Evolutionary conservation across 495 filamentous ascomycete genomes (phyloP).

Genomic region (Cercophora newfieldiana): DNA sequence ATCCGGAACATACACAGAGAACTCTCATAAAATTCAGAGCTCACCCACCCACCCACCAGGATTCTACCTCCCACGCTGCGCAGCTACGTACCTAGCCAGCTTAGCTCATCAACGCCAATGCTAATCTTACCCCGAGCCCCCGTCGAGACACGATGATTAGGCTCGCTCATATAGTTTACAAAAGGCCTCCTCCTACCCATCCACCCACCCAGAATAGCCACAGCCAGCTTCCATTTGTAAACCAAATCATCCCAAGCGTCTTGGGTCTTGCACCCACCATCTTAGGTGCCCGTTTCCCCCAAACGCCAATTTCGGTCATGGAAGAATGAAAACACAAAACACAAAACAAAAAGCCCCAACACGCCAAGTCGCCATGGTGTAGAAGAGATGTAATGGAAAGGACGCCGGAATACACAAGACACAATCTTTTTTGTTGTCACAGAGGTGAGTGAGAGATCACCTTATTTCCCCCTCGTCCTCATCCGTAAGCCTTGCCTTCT

Average conservation of each 20-base stretch:
- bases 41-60: too few relatives aligned
- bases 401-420: neutral
- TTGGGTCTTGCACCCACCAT: too few relatives aligned
- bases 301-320: neutral
- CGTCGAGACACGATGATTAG: neutral
- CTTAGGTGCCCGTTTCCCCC: neutral
- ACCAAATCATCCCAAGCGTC: neutral
- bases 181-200: neutral
- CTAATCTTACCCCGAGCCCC: neutral
- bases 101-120: neutral
- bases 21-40: too few relatives aligned
- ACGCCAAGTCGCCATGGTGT: neutral
- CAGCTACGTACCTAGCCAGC: neutral
- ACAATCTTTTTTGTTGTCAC: neutral
- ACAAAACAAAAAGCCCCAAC: neutral
- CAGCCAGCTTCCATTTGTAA: too few relatives aligned
- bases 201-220: neutral
- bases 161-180: neutral
- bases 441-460: neutral
- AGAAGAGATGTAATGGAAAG: neutral
- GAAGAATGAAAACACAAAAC: neutral
- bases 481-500: slow-evolving; percentile 19
- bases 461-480: slow-evolving; percentile 33
- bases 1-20: too few relatives aligned
- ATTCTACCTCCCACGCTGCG: too few relatives aligned